Conservation (phyloP, 768 basidiomycete genomes). For the Gymnopilus junonius region DNA sequence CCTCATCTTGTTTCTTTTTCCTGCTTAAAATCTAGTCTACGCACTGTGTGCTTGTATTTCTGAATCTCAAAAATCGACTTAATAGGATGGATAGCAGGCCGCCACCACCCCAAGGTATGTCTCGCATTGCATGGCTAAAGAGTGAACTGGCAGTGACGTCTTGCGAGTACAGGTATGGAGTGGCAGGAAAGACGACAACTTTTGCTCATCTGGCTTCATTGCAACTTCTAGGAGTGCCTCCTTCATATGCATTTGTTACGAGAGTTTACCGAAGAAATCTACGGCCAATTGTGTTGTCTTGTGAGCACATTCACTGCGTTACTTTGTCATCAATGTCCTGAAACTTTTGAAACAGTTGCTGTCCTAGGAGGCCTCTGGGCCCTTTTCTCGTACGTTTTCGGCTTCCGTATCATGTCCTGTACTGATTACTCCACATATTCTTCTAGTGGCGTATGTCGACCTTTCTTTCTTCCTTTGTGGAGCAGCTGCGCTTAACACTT, state of each 20-base stretch:
- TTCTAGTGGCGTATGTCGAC: constrained; percentile 36
- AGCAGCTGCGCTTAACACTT: not conserved
- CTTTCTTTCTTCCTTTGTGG: not conserved
- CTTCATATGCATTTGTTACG: constrained; percentile 62
- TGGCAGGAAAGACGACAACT: not conserved
- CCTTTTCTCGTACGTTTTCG: constrained; percentile 59
- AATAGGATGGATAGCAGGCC: constrained; percentile 39
- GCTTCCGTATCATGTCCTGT: not conserved
- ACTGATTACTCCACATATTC: not conserved
- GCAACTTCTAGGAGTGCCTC: constrained; percentile 43
- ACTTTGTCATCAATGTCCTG: constrained; percentile 4
- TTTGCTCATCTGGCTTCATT: not conserved
- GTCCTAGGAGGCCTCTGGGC: constrained; percentile 60
- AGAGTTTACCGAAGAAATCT: constrained; percentile 60
- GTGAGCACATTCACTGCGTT: constrained; percentile 26
- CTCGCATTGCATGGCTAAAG: not conserved
- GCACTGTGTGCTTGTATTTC: constrained; percentile 17
- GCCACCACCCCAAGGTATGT: constrained; percentile 46
- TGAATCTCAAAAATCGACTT: not conserved
- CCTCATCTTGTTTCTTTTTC: not conserved
- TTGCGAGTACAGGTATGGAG: constrained; percentile 3
- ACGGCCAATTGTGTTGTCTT: constrained; percentile 60
- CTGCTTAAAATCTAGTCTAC: not conserved
- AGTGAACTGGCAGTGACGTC: not conserved
- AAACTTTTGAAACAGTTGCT: constrained; percentile 34